A percentile compares a stretch with the other conserved stretches of the same genome.
Conservation (phyloP, 2,329 filamentous ascomycete genomes). For the Orbilia brochopaga region DNA sequence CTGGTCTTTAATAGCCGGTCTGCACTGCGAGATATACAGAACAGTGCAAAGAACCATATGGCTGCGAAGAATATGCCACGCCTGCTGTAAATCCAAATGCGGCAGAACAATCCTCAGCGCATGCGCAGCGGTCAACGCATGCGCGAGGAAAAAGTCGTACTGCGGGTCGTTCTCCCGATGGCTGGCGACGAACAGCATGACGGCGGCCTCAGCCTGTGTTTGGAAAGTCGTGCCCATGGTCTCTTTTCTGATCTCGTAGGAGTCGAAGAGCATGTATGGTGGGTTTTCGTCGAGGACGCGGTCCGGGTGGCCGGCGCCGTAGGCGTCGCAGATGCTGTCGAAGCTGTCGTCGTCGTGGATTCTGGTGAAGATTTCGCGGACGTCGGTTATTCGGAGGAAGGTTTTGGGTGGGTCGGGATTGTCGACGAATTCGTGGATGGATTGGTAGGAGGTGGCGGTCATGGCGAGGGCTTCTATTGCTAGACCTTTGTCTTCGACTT, state of each 20-base stretch:
- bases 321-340: slow-evolving; percentile 67
- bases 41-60: slow-evolving; percentile 87
- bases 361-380: slow-evolving; percentile 73
- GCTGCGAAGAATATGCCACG: slow-evolving; percentile 75
- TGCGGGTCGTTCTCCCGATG: slow-evolving; percentile 62
- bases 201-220: slow-evolving; percentile 58
- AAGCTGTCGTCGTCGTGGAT: slow-evolving; percentile 74
- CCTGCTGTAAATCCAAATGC: slow-evolving; percentile 73
- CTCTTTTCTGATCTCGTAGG: slow-evolving; percentile 19
- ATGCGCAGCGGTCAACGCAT: slow-evolving; percentile 83
- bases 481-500: slow-evolving; percentile 81
- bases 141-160: slow-evolving; percentile 84
- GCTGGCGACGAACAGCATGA: slow-evolving; percentile 69
- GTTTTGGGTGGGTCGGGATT: slow-evolving; percentile 58
- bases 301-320: slow-evolving; percentile 69
- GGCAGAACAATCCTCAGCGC: slow-evolving; percentile 86
- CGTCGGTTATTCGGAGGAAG: slow-evolving; percentile 58
- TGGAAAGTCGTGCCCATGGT: slow-evolving; percentile 28
- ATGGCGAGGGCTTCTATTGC: slow-evolving; percentile 86
- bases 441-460: slow-evolving; percentile 66
- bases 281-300: slow-evolving; percentile 73
- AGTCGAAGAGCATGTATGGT: slow-evolving; percentile 62
- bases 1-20: slow-evolving; percentile 74
- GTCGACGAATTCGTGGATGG: slow-evolving; percentile 72
- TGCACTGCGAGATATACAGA: slow-evolving; percentile 75